Evolutionary conservation across 805 yeast species (phyloP).

Genomic region (Candida mattraensis): DNA sequence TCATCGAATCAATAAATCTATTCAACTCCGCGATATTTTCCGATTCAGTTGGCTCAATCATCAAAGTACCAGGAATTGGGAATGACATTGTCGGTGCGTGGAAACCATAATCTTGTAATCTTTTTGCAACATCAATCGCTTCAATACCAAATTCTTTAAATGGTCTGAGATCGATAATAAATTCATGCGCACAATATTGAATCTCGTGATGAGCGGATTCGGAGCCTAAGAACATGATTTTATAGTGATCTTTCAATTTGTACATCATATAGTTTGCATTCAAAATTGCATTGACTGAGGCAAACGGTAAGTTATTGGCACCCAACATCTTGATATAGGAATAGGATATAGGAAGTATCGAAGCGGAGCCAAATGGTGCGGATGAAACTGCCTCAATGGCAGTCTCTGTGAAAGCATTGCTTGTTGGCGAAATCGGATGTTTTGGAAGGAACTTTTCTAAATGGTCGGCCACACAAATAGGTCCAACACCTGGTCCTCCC

Average conservation of each 20-base stretch:
- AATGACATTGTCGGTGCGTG: constrained; percentile 99
- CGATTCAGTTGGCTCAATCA: constrained; percentile 98
- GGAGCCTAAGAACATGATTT: constrained; percentile 70
- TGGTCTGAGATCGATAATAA: constrained; percentile 86
- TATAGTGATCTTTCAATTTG: constrained; percentile 66
- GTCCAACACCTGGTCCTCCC: constrained; percentile 99
- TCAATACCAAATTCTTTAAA: constrained; percentile 80
- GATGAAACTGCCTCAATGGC: constrained; percentile 79
- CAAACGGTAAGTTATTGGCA: constrained; percentile 73
- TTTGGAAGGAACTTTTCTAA: constrained; percentile 79
- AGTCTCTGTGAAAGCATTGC: constrained; percentile 37
- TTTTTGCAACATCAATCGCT: constrained; percentile 95
- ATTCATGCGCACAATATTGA: constrained; percentile 94
- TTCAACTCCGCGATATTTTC: constrained; percentile 87
- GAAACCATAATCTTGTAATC: constrained; percentile 97
- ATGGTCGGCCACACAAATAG: constrained; percentile 88
- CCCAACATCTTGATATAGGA: constrained; percentile 96
- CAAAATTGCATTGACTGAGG: constrained; percentile 88
- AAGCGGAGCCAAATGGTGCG: constrained; percentile 95
- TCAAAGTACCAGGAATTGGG: constrained; percentile 96
- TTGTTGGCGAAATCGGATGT: constrained; percentile 65
- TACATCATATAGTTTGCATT: constrained; percentile 96
- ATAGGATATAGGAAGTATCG: constrained; percentile 90
- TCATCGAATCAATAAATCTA: constrained; percentile 84
- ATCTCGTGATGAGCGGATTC: constrained; percentile 31